Base-by-base conservation (phyloP, 495 filamentous ascomycete genomes). In the Lasiosphaeriaceae sp. region DNA sequence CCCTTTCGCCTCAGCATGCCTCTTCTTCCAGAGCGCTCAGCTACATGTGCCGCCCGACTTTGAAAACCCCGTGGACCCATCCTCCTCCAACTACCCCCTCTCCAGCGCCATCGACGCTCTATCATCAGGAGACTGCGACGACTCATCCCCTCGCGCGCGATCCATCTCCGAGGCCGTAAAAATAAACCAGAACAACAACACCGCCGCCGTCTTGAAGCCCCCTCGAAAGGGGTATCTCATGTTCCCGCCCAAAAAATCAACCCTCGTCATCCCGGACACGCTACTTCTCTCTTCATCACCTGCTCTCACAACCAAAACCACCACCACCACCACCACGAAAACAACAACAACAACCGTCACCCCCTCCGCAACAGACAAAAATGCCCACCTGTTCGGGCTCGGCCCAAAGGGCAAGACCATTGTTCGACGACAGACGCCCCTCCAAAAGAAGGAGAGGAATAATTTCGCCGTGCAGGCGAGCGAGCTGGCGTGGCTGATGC, bases 11-110 rank as follows among this genome's bases (percentile, higher is more conserved):
- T 80, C 76, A 49, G 70, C 80, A 2, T 67, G 67, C 31, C 68
- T 83, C 17, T 81, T 85, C 55, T 82, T 83, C 56, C 74, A 74
- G n/a, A 74, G 70, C 2, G 52, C 82, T 0, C 68, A 66, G 0
- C 44, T 80, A 11, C 57, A 61, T 47, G 67, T 76, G 4, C 76
- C 76, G 0, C 57, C 63, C 11, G 61, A 67, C 19, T 80, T 80
- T 22, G 44, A 68, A 29, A 49, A 47, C 14, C 39, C 39, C 19
- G 61, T 66, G 0, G 47, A 56, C 12, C 58, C 50, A 26, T 55
- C 46, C 22, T 19, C 26, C 24, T 20, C 41, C 56, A 31, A 19
- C 50, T 3, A 43, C 41, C 3, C 31, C 22, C 52, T 50, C 1
- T 31, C 43, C 17, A 12, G 19, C 26, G 59, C 56, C 26, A 37